Evolutionary conservation across 352 stramenopile genomes (phyloP), one percentile per base, ranked within the genome.

Genomic region (Pythium rishiriense): DNA sequence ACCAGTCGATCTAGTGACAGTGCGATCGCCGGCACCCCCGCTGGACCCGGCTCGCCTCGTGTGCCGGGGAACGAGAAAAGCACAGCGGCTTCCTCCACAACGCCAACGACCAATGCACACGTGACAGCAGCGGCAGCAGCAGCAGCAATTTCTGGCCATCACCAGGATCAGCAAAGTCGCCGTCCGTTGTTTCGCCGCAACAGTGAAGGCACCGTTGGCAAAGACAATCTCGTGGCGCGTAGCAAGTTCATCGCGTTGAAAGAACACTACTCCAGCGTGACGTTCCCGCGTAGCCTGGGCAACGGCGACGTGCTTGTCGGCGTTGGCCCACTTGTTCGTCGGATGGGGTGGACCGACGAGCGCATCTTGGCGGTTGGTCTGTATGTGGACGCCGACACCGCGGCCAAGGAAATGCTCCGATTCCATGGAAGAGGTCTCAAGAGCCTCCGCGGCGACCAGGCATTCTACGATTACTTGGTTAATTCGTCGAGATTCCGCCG

Each of bases 261-360:
- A 52, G 85, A 94, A 68, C 75, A 81, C 57, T 89, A 86, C 60
- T 92, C 83, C 46, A 77, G 76, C 21, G 80, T 94, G 42, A 91
- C 81, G 54, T 94, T 94, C 60, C 85, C 85, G 19, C 79, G 82
- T 14, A 90, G 69, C 60, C 64, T 94, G 15, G 81, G 81, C 4
- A 94, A 88, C 59, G 81, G 81, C 10, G 85, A 94, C 54, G 66
- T 91, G 39, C 66, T 94, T 4, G 75, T 91, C 5, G 85, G 85
- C 11, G 85, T 94, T 7, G 85, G 81, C 0, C 83, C 83, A 21
- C 72, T 94, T 43, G 82, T 94, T 25, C 81, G 85, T 1, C 83
- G 85, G 25, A 84, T 94, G 73, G 83, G 83, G 17, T 94, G 85
- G 85, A 91, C 81, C 5, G 83, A 94, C 53, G 85, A 94, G 62